Evolutionary conservation across 2,329 filamentous ascomycete species (phyloP).

Genomic region (Fusarium zealandicum): DNA sequence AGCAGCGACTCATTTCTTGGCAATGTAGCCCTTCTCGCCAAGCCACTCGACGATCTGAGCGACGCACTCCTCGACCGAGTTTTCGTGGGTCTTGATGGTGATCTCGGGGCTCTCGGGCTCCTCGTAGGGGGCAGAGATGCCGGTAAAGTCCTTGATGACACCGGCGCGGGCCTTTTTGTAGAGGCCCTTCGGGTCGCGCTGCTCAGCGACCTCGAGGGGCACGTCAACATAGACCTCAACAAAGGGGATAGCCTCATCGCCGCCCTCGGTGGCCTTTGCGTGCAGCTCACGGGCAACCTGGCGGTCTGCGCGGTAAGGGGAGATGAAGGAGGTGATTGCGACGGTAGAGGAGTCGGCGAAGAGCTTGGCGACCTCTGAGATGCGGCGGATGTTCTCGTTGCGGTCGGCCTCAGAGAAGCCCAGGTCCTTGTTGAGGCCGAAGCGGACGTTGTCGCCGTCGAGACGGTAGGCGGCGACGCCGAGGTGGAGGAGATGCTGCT

Average conservation of each 20-base stretch:
- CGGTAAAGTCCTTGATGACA: slow-evolving; percentile 97
- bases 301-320: slow-evolving; percentile 88
- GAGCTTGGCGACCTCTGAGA: slow-evolving; percentile 95
- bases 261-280: slow-evolving; percentile 57
- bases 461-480: slow-evolving; percentile 87
- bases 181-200: slow-evolving; percentile 94
- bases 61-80: slow-evolving; percentile 88
- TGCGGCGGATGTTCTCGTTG: slow-evolving; percentile 97
- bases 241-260: slow-evolving; percentile 80
- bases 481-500: slow-evolving; percentile 92
- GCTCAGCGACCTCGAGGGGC: slow-evolving; percentile 88
- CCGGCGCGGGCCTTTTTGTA: slow-evolving; percentile 97
- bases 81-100: slow-evolving; percentile 81
- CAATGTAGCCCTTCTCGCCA: slow-evolving; percentile 66
- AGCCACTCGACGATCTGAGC: slow-evolving; percentile 83
- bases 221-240: slow-evolving; percentile 95
- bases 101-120: slow-evolving; percentile 86
- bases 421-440: slow-evolving; percentile 97
- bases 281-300: slow-evolving; percentile 84
- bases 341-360: slow-evolving; percentile 91
- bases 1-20: slow-evolving; percentile 38
- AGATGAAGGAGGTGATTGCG: slow-evolving; percentile 96
- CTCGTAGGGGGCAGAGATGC: slow-evolving; percentile 95
- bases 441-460: slow-evolving; percentile 97
- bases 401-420: slow-evolving; percentile 93